Conservation (phyloP, 2,329 filamentous ascomycete genomes). For the Davidsoniella australis region DNA sequence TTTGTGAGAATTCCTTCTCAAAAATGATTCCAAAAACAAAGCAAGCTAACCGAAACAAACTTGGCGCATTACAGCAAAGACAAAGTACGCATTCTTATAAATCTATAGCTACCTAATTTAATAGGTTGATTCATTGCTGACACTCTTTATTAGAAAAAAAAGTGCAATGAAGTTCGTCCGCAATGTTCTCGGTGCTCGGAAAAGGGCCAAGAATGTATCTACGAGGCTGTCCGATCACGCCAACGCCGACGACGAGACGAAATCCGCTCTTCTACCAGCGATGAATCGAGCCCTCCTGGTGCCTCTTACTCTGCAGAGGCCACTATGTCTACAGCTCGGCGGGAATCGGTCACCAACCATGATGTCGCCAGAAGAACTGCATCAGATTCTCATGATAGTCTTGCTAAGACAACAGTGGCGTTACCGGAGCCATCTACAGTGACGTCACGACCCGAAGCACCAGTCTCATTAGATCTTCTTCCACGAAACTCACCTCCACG, state of each 20-base stretch:
- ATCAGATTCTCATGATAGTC: too few relatives aligned
- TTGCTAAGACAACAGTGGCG: too few relatives aligned
- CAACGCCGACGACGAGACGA: slow-evolving; percentile 19
- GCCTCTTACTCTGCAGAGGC: background rate
- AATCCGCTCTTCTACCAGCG: background rate
- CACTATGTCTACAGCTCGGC: background rate
- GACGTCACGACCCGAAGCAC: too few relatives aligned
- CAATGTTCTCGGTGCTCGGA: slow-evolving; percentile 34
- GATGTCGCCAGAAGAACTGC: too few relatives aligned
- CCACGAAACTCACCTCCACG: background rate
- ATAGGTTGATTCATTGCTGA: too few relatives aligned
- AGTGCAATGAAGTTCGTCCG: slow-evolving; percentile 37
- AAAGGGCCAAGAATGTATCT: slow-evolving; percentile 30
- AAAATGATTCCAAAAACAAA: background rate
- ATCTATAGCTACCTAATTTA: background rate
- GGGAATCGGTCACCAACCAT: too few relatives aligned
- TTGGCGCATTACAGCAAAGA: slow-evolving; percentile 9
- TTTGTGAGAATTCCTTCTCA: too few relatives aligned
- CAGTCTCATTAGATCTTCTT: too few relatives aligned
- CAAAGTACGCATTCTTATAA: slow-evolving; percentile 5
- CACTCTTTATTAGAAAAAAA: slow-evolving; percentile 31
- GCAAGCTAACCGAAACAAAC: background rate
- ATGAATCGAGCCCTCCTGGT: background rate
- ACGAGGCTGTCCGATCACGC: slow-evolving; percentile 29
- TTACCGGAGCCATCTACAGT: too few relatives aligned